These are phyloP conservation scores for Yarrowia porcina DNA, from an alignment of 805 yeast genomes.

Conservation along the genomic window DNA sequence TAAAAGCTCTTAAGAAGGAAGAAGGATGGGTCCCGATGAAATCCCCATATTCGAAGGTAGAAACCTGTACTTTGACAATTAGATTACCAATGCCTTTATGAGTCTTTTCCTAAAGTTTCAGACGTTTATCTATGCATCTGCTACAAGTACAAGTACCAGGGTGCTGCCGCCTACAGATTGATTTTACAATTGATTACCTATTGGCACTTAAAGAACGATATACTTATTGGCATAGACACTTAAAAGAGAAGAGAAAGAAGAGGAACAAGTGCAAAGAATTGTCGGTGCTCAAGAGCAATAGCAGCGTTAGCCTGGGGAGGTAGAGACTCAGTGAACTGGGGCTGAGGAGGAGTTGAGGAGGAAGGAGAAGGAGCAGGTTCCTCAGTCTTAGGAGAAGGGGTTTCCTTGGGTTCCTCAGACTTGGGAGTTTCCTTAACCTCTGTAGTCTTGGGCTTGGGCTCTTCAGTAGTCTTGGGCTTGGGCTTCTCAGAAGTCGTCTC, in stretches of 20 bases:
- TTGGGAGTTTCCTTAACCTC: no score
- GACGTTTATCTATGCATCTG: no score
- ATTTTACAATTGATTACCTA: no score
- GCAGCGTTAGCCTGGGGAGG: background rate
- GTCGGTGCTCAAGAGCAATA: no score
- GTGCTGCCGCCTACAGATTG: no score
- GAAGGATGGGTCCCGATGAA: no score
- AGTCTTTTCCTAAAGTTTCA: no score
- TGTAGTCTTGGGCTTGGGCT: background rate
- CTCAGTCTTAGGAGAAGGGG: background rate
- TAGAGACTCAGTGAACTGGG: background rate
- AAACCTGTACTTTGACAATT: no score
- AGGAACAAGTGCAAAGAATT: background rate
- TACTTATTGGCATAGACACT: background rate
- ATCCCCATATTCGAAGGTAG: no score
- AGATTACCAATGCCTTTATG: no score
- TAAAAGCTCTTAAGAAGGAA: no score
- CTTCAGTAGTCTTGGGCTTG: background rate
- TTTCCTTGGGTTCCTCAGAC: background rate
- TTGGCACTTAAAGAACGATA: background rate
- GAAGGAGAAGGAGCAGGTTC: background rate
- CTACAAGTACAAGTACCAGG: no score
- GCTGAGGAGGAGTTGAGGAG: background rate
- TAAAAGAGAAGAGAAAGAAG: background rate
- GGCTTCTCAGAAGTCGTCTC: background rate